Evolutionary conservation across 2,329 filamentous ascomycete species (phyloP), one percentile per base, ranked within the genome.

Genomic region (Alternaria arborescens): DNA sequence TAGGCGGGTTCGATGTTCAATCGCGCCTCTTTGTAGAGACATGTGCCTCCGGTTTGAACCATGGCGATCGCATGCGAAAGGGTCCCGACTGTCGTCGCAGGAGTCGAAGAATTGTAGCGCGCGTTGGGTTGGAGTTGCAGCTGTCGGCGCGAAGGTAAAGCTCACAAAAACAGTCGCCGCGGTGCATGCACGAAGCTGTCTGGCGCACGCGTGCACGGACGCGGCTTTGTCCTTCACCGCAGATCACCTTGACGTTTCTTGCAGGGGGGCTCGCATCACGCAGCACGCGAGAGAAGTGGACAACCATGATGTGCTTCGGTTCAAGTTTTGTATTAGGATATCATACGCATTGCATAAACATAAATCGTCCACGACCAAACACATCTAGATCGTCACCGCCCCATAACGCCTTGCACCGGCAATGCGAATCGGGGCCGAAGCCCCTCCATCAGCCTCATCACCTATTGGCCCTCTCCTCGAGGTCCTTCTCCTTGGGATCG

Each of bases 401-500:
- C 14, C 18, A 28, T 5, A 28, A n/a, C 59, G 16, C 51, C 30
- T 18, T 36, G 22, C 16, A 43, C n/a, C 11, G 6, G 38, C 20
- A 14, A 14, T 32, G 40, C 30, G 46, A 43, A 24, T 18, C 16
- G 26, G 2, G 8, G 26, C 41, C 30, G 16, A 36, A 46, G 22
- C 22, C 47, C 47, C n/a, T 26, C 18, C 47, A 38, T 22, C 44
- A 5, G 22, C 14, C 32, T 40, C 34, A 41, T 70, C 60, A 70
- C 46, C 58, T 68, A 34, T 69, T 70, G 38, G 69, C 70, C 41
- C 70, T 66, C 60, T 96, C 97, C 76, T 98, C 94, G 77, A 94
- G 80, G 73, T 99, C 95, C 84, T 99, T 99, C 46, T 95, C 94
- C 60, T 90, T 92, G 44, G 95, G 95, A 77, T 99, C 95, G 28